phyloP scores from a whole-genome alignment of 75 land plant genomes.

The Sequoiadendron giganteum region DNA sequence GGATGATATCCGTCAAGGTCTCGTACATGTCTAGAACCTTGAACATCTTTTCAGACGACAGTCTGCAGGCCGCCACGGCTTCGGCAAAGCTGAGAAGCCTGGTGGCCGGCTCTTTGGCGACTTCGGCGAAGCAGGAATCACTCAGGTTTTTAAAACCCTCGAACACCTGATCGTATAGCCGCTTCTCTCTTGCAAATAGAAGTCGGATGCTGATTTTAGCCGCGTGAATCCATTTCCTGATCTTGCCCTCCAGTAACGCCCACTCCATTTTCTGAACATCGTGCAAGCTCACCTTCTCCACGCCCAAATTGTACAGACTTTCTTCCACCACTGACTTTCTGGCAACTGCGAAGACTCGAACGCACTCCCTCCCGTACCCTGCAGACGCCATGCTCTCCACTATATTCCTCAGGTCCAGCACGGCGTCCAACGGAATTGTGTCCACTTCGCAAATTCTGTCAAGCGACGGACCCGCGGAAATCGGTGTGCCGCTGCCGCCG shows the following conservation, averaged over 20 bases:
- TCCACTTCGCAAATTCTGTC: constrained; percentile 24
- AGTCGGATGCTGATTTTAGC: constrained; percentile 48
- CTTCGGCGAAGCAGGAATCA: constrained; percentile 60
- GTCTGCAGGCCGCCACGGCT: constrained; percentile 40
- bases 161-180: constrained; percentile 70
- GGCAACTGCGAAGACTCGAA: constrained; percentile 35
- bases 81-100: constrained; percentile 47
- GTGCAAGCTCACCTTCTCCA: constrained; percentile 40
- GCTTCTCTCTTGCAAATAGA: constrained; percentile 64
- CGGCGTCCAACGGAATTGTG: constrained; percentile 20
- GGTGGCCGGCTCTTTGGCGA: constrained; percentile 48
- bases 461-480: background rate
- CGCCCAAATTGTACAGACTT: constrained; percentile 56
- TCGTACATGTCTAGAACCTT: constrained; percentile 64
- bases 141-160: constrained; percentile 9
- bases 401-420: constrained; percentile 47
- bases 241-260: constrained; percentile 52
- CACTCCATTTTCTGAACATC: constrained; percentile 61
- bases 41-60: constrained; percentile 55
- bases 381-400: constrained; percentile 55
- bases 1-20: constrained; percentile 42
- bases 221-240: constrained; percentile 62
- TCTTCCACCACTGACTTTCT: constrained; percentile 61
- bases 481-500: background rate
- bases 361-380: constrained; percentile 60